A percentile compares a stretch with the other conserved stretches of the same genome.
phyloP scores from a whole-genome alignment of 305 asterid species.

The Coffea humblotiana region DNA sequence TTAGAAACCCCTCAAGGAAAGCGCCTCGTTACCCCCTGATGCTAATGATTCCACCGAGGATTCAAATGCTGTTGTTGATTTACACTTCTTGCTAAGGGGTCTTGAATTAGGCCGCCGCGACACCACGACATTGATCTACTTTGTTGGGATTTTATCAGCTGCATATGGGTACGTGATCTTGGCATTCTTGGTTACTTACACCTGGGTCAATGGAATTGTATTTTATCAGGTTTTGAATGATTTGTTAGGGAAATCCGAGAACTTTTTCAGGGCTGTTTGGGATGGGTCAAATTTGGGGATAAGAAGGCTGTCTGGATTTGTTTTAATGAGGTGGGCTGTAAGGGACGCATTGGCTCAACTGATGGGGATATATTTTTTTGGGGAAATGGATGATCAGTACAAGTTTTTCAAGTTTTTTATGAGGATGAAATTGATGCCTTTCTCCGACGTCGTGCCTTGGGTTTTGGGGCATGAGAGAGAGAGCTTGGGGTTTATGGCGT shows the following conservation, averaged over 20 bases:
- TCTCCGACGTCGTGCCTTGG: constrained; percentile 76
- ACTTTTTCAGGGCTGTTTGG: constrained; percentile 60
- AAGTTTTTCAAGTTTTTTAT: constrained; percentile 74
- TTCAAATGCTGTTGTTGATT: constrained; percentile 45
- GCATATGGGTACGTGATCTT: constrained; percentile 69
- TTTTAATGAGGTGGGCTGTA: constrained; percentile 91
- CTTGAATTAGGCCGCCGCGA: constrained; percentile 68
- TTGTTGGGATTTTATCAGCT: constrained; percentile 58
- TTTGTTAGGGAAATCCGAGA: constrained; percentile 56
- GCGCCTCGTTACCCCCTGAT: constrained; percentile 5
- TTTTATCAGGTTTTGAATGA: constrained; percentile 73
- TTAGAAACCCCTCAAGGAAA: constrained; percentile 38
- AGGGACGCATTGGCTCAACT: constrained; percentile 85
- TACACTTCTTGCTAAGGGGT: constrained; percentile 65
- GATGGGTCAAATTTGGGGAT: constrained; percentile 75
- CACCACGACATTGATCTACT: constrained; percentile 53
- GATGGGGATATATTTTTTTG: constrained; percentile 71
- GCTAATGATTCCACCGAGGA: constrained; percentile 20
- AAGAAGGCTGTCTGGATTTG: constrained; percentile 71
- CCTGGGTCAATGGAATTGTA: constrained; percentile 73
- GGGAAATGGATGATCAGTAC: constrained; percentile 87
- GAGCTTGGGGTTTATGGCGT: constrained; percentile 55
- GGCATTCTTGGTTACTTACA: constrained; percentile 70
- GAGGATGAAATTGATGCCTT: constrained; percentile 91
- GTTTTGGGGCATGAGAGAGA: constrained; percentile 79